Evolutionary conservation across 169 alveolate genomes (phyloP), one percentile per base, ranked within the genome.

Genomic region (Cryptosporidium bovis): DNA sequence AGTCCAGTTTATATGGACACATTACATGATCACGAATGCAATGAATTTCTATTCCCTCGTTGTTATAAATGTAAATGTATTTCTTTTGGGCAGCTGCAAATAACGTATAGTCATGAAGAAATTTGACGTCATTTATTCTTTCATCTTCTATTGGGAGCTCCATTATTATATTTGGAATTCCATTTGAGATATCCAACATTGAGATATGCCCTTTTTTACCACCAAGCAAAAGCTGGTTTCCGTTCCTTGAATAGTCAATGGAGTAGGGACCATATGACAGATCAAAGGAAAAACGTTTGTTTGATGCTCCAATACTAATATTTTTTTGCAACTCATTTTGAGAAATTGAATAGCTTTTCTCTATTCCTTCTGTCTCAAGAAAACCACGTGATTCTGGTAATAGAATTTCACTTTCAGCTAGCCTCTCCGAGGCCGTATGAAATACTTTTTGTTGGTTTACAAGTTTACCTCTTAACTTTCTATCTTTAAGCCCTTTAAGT

Each of bases 61-160:
- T 92, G 90, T 97, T 99, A 91, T 97, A 97, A 18, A 97, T 93
- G 89, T 94, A 97, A 15, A 95, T 91, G 77, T 95, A 91, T 83
- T 95, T 95, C 90, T 95, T 96, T 91, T 97, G 97, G 0, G 98
- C 98, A 8, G 95, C 98, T 24, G 99, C 99, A 83, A 96, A 93
- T 83, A 96, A 90, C 27, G 94, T 93, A 60, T 97, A 95, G 83
- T 97, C 95, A 48, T 97, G 98, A n/a, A 97, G 92, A 56, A 95
- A 92, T 53, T 96, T 93, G 16, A 95, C 95, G 90, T 95, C 97
- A 64, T 95, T 90, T 33, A 95, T 89, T 65, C 87, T 87, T 65
- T 96, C 97, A 64, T 93, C 91, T 36, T 60, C 69, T 0, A 60
- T 40, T 3, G 87, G 71, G 10, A 77, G 44, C 31, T 77, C 87